phyloP scores from a whole-genome alignment of 768 basidiomycete species.

The Gloeostereum incarnatum region DNA sequence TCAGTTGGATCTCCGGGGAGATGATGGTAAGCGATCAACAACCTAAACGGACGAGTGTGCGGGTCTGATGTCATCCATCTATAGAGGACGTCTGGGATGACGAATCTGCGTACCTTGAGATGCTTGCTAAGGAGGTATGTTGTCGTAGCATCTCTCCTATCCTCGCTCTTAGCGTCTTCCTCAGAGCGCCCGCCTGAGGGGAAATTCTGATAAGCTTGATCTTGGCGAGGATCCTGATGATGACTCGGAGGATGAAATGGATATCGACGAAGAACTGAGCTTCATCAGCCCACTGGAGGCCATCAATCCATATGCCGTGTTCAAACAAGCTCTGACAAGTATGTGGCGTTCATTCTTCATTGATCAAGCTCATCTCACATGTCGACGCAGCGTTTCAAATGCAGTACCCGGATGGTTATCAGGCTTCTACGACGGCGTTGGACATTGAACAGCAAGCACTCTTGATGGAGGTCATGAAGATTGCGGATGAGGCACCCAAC shows the following conservation, averaged over 20 bases:
- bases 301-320: constrained; percentile 68
- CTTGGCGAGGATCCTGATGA: constrained; percentile 32
- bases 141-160: constrained; percentile 1
- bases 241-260: constrained; percentile 41
- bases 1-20: constrained; percentile 55
- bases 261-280: constrained; percentile 76
- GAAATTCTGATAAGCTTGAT: constrained; percentile 38
- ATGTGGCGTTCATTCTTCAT: constrained; percentile 15
- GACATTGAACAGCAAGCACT: constrained; percentile 69
- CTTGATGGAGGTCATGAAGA: constrained; percentile 79
- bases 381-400: constrained; percentile 56
- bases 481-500: constrained; percentile 38
- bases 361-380: constrained; percentile 5
- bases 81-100: constrained; percentile 87
- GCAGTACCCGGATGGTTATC: constrained; percentile 60
- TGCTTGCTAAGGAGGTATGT: constrained; percentile 74
- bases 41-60: not conserved
- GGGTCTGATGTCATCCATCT: not conserved
- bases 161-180: constrained; percentile 1
- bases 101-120: constrained; percentile 80
- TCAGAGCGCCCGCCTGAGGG: constrained; percentile 67
- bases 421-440: constrained; percentile 63
- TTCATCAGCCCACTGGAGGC: constrained; percentile 79
- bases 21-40: constrained; percentile 37
- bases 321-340: constrained; percentile 76